Evolutionary conservation across 345 rosid species (phyloP), one percentile per base, ranked within the genome.

Genomic region (Luvunga scandens): DNA sequence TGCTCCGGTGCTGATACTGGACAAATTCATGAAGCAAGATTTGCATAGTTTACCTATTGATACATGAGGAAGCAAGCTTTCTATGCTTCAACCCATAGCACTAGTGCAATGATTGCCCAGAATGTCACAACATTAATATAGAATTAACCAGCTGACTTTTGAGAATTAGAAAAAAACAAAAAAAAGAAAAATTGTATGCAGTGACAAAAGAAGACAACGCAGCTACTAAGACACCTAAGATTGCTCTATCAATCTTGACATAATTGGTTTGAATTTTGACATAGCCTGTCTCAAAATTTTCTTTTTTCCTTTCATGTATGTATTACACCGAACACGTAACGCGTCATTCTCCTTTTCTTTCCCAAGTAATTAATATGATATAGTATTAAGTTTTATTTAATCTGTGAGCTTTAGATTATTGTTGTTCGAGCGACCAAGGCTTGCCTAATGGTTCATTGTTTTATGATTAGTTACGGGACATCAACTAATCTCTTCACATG

Each of bases 401-500:
- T 39, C n/a, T 38, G 24, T 16, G 25, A 69, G n/a, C 13, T 56
- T 27, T 67, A 60, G 28, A 72, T n/a, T 31, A 67, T 60, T 57
- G 69, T 22, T 65, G 69, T 22, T 65, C 50, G 34, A 38, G 45
- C 56, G 50, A 9, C 71, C 66, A 22, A 66, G 30, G 27, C 57
- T 53, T 33, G 81, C 66, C 62, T 66, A 25, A 33, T 55, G 60
- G 81, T 80, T 34, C 82, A 84, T 66, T 81, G 83, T 75, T 36
- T 38, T 69, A 36, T 63, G 68, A 69, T 74, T 65, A 65, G 27
- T 67, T 78, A 73, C 50, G 69, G 71, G 84, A 77, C 81, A 75
- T 79, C 72, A 76, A 64, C 77, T 83, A 71, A 78, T 77, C 82
- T 27, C 45, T 73, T 59, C 88, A 83, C 88, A 85, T 81, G 90